A percentile compares a stretch with the other conserved stretches of the same genome.
These are phyloP conservation scores for Lasiodiplodia hormozganensis DNA, from an alignment of 2,329 filamentous ascomycete species.

Conservation along the genomic window DNA sequence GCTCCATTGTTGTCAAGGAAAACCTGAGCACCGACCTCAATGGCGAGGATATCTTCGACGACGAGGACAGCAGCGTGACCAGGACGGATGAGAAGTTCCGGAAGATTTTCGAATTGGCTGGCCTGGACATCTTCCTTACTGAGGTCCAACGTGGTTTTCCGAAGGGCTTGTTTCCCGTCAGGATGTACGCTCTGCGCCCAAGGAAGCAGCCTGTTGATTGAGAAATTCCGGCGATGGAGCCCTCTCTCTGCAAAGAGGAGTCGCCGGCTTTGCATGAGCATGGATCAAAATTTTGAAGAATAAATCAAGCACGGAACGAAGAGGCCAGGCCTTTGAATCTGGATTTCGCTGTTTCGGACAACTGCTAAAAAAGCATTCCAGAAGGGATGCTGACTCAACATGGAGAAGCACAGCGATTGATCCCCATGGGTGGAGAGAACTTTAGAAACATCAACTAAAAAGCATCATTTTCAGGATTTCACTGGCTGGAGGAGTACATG, in stretches of 20 bases:
- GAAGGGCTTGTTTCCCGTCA: conserved; percentile 73
- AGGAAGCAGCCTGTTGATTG: background rate
- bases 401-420: background rate
- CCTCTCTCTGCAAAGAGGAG: background rate
- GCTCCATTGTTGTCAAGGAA: conserved; percentile 78
- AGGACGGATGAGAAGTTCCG: conserved; percentile 76
- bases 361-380: background rate
- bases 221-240: background rate
- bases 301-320: background rate
- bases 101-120: conserved; percentile 71
- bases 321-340: background rate
- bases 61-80: conserved; percentile 78
- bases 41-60: conserved; percentile 74
- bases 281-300: background rate
- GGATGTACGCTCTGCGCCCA: conserved; percentile 77
- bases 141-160: conserved; percentile 78
- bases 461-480: background rate
- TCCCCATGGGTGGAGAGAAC: no score
- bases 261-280: background rate
- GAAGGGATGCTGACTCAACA: background rate
- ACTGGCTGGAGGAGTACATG: background rate
- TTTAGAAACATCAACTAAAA: background rate
- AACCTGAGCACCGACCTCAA: conserved; percentile 67
- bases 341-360: background rate
- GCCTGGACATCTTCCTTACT: conserved; percentile 70